Conservation (phyloP, 108 stramenopile species). For the Halocafeteria seosinensis region DNA sequence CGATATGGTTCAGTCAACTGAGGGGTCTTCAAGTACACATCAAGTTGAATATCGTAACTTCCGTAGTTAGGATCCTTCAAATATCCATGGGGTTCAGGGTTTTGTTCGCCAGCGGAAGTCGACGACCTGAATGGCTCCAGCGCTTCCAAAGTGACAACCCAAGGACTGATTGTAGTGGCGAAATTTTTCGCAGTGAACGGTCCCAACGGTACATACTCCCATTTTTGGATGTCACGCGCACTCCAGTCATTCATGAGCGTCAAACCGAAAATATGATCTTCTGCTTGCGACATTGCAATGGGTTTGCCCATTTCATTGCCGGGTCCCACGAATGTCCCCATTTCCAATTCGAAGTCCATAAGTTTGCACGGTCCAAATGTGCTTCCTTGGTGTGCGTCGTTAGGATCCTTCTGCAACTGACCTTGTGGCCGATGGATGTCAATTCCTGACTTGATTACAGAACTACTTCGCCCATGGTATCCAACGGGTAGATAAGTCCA, state of each 20-base stretch:
- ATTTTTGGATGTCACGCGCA: conserved; percentile 57
- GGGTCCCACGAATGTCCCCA: conserved; percentile 63
- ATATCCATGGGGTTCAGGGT: conserved; percentile 29
- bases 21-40: conserved; percentile 41
- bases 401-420: conserved; percentile 54
- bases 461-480: conserved; percentile 65
- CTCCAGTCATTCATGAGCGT: conserved; percentile 80
- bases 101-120: conserved; percentile 23
- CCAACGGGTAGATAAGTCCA: conserved; percentile 78
- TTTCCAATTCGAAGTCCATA: conserved; percentile 75
- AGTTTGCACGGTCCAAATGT: conserved; percentile 50
- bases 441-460: conserved; percentile 37
- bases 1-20: conserved; percentile 13
- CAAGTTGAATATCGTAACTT: conserved; percentile 54
- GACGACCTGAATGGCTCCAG: conserved; percentile 34
- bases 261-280: conserved; percentile 68
- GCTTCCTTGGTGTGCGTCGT: conserved; percentile 51
- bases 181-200: conserved; percentile 80
- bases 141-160: conserved; percentile 66
- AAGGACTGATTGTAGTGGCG: conserved; percentile 63
- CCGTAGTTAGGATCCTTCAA: conserved; percentile 22
- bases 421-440: conserved; percentile 54
- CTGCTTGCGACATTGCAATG: conserved; percentile 49
- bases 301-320: conserved; percentile 36
- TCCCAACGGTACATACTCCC: conserved; percentile 82